Base-by-base conservation (phyloP, 2,329 filamentous ascomycete species). In the Scorias spongiosa region DNA sequence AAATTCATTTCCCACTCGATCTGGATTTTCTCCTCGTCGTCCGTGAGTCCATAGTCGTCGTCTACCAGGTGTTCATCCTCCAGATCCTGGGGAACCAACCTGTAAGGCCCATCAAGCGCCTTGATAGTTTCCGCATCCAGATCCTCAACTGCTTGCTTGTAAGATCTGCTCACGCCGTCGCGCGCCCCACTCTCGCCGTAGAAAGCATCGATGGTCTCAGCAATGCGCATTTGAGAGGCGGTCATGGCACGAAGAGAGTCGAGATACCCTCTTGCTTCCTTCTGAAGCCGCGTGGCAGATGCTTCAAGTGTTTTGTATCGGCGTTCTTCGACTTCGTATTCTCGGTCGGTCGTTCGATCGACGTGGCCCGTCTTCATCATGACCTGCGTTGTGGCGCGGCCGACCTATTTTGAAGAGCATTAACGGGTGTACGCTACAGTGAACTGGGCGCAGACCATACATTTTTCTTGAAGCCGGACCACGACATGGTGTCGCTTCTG, bases 281-380 rank as follows among this genome's bases (percentile, higher is more conserved):
- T 96, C 61, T 96, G 91, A 57, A 98, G 69, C 54, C 89, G 81
- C 57, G 85, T 78, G 28, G 89, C 86, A 12, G 93, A 91, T 5
- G 88, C 80, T 65, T 98, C 91, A 86, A 98, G 95, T 3, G 89
- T 95, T 54, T 86, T 82, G 70, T 94, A 98, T 52, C 91, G 87
- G 63, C 89, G 89, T 57, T 50, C 51, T 66, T 98, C 93, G 43
- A 96, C 89, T 67, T 96, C 91, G 65, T 96, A 98, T 64, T 96
- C 91, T 54, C 93, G 85, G 68, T 98, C 91, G 64, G 89, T 95
- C 20, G 91, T 98, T 69, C 91, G 89, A 68, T 98, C 91, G 57
- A 98, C 93, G 70, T 96, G 91, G 48, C 91, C 85, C 46, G 88
- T 93, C 76, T 98, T 98, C 89, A 98, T 96, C 86, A 98, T 95